Evolutionary conservation across 441 rosid genomes (phyloP).

Genomic region (Pelargonium cotyledonis): DNA sequence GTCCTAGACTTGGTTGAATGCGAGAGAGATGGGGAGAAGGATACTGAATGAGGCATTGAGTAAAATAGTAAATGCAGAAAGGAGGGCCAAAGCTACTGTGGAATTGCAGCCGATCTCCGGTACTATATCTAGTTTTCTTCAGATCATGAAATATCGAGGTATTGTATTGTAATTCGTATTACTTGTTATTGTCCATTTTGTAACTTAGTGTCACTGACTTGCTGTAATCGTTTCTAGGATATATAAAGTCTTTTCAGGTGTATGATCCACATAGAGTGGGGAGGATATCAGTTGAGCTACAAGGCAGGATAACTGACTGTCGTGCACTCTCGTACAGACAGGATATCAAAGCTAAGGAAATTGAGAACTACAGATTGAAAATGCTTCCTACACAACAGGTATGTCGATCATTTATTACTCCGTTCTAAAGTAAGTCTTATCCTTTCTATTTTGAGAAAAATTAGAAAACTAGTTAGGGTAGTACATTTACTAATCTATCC

Average conservation of each 20-base stretch:
- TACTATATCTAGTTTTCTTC: constrained; percentile 78
- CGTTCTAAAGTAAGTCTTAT: too few relatives aligned
- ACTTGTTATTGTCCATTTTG: not conserved
- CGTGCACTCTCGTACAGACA: constrained; percentile 78
- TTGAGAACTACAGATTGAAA: constrained; percentile 51
- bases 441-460: too few relatives aligned
- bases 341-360: constrained; percentile 79
- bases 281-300: constrained; percentile 72
- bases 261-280: constrained; percentile 83
- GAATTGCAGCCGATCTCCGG: constrained; percentile 74
- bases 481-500: too few relatives aligned
- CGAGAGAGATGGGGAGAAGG: constrained; percentile 71
- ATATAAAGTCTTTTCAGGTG: constrained; percentile 62
- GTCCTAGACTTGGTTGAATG: not conserved
- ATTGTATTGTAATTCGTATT: not conserved
- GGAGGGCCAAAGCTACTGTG: constrained; percentile 63
- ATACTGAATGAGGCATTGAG: constrained; percentile 82
- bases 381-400: constrained; percentile 94
- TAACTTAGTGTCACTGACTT: not conserved
- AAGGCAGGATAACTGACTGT: constrained; percentile 83
- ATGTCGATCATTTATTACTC: not conserved
- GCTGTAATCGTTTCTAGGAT: constrained; percentile 37
- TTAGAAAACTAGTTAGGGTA: too few relatives aligned
- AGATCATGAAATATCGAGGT: constrained; percentile 85
- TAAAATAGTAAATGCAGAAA: constrained; percentile 79